phyloP scores from a whole-genome alignment of 106 monocot species.

The Dendrobium nobile region DNA sequence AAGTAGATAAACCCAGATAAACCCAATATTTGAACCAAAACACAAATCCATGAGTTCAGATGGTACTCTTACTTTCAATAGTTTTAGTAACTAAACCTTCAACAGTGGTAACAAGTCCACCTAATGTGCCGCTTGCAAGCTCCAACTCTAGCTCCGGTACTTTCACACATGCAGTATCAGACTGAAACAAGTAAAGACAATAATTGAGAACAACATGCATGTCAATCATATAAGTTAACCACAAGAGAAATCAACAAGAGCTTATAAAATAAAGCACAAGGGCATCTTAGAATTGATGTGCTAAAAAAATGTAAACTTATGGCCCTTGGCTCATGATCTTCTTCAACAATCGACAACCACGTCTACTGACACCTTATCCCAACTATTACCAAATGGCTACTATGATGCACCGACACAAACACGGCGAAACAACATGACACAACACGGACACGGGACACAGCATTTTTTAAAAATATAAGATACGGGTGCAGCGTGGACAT shows the following conservation, averaged over 20 bases:
- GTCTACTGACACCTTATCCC: too few species aligned
- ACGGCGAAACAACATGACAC: too few species aligned
- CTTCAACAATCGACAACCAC: too few species aligned
- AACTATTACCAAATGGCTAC: too few species aligned
- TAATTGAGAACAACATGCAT: not conserved
- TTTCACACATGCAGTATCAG: constrained; percentile 74
- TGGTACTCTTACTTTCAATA: constrained; percentile 63
- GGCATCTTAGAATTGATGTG: too few species aligned
- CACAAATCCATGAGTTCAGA: not conserved
- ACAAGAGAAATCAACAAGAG: not conserved
- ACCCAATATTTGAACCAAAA: not conserved
- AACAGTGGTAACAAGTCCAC: constrained; percentile 92
- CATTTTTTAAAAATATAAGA: too few species aligned
- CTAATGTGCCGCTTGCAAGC: constrained; percentile 91
- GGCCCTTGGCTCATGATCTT: too few species aligned
- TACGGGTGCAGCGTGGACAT: too few species aligned
- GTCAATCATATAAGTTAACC: not conserved
- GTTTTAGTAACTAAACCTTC: constrained; percentile 94
- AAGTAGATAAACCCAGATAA: not conserved
- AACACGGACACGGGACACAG: too few species aligned
- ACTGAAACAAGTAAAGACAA: constrained; percentile 29
- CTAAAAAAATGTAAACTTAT: too few species aligned
- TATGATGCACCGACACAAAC: too few species aligned
- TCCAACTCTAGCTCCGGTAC: constrained; percentile 94
- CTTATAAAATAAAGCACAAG: not conserved